Evolutionary conservation across 1,284 basidiomycete species (phyloP), one percentile per base, ranked within the genome.

Genomic region (Tylopilus orsonianus): DNA sequence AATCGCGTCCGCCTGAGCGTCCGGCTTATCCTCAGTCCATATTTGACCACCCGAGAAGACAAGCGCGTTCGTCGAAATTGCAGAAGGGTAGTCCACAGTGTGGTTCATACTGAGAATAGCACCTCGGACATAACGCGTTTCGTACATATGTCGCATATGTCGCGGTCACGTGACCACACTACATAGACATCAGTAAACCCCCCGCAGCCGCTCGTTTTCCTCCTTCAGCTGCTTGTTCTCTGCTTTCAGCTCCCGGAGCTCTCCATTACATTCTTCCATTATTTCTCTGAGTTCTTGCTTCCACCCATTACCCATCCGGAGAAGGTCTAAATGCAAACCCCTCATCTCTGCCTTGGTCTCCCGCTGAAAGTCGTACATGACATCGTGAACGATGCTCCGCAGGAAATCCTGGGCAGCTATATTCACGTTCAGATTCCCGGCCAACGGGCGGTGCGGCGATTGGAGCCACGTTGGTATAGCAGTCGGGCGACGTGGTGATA

Each of bases 271-370:
- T 59, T 81, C 79, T 37, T 78, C 77, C 75, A 86, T 79, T 52
- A 77, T 57, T 38, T 72, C 73, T 46, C 78, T 71, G 64, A 88
- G 69, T 64, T 87, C 86, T 39, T 61, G 60, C 54, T 72, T 67
- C 75, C 73, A 78, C 19, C 76, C 75, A 29, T 81, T 69, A 2
- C 84, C 83, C 79, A 87, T 82, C 46, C 77, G 71, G 24, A 89
- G 70, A 47, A 89, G 59, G 60, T 89, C 86, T 53, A 89, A 59
- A 64, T 89, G 87, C 50, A 89, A 64, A 5, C 83, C 83, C 59
- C 77, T 74, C 75, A 88, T 79, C 70, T 87, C 82, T 23, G 76
- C 71, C 57, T 77, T 76, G 24, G 79, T 80, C 64, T 88, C 84
- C 54, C 75, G 72, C 58, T 82, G 81, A 59, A 80, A 85, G 56